These are phyloP conservation scores for Mimosa bimucronata DNA, from an alignment of 306 rosid genomes.

Conservation along the genomic window DNA sequence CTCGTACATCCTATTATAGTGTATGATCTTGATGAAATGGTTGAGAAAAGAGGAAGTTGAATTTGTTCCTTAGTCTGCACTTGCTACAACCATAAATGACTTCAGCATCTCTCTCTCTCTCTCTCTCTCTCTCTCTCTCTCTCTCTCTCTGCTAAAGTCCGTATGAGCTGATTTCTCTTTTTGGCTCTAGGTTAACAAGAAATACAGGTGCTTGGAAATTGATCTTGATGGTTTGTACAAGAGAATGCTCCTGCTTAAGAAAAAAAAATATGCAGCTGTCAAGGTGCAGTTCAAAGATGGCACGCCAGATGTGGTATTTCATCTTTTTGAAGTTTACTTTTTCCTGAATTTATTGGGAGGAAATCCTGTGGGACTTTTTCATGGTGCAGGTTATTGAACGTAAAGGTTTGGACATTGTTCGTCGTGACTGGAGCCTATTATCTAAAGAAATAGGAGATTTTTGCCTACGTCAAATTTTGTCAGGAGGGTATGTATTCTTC, in stretches of 20 bases:
- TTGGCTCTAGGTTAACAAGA: constrained; percentile 83
- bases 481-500: constrained; percentile 77
- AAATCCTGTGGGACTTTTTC: constrained; percentile 25
- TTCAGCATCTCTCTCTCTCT: constrained; percentile 31
- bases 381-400: constrained; percentile 83
- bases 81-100: constrained; percentile 13
- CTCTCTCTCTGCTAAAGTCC: constrained; percentile 16
- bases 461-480: constrained; percentile 87
- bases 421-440: constrained; percentile 96
- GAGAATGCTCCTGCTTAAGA: constrained; percentile 98
- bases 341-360: constrained; percentile 29
- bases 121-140: no score
- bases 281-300: constrained; percentile 79
- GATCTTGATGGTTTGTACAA: constrained; percentile 95
- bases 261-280: constrained; percentile 95
- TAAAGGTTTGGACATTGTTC: constrained; percentile 98
- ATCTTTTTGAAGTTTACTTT: background rate
- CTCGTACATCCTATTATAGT: constrained; percentile 12
- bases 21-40: background rate
- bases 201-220: constrained; percentile 86
- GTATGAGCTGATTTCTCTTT: constrained; percentile 30
- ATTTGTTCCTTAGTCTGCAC: constrained; percentile 4
- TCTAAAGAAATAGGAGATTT: constrained; percentile 95
- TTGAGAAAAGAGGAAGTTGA: background rate
- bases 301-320: constrained; percentile 72